phyloP scores from a whole-genome alignment of 345 rosid genomes.

The Lumnitzera racemosa region DNA sequence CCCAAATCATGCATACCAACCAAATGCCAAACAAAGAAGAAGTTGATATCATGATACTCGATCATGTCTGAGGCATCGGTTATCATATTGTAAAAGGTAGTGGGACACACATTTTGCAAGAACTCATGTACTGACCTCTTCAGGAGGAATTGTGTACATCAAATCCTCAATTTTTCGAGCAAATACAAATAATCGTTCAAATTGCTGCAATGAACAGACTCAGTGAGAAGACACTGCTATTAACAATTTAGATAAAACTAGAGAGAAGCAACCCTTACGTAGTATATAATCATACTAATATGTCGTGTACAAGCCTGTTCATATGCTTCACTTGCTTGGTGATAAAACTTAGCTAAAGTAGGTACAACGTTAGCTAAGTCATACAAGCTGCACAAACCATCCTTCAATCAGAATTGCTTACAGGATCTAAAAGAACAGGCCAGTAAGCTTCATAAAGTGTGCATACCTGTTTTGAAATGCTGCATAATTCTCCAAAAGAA shows the following conservation, averaged over 20 bases:
- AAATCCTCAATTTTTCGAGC: slow-evolving; percentile 84
- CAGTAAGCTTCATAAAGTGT: neutral
- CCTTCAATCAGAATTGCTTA: slow-evolving; percentile 19
- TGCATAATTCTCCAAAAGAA: slow-evolving; percentile 94
- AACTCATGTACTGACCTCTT: slow-evolving; percentile 57
- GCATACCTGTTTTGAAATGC: slow-evolving; percentile 92
- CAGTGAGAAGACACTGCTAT: slow-evolving; percentile 4
- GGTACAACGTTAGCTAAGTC: slow-evolving; percentile 97
- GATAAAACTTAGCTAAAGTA: slow-evolving; percentile 94
- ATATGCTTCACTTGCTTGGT: slow-evolving; percentile 98
- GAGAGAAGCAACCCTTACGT: slow-evolving; percentile 37
- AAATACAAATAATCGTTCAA: slow-evolving; percentile 90
- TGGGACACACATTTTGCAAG: neutral
- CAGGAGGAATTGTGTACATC: slow-evolving; percentile 90
- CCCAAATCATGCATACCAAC: too few species aligned
- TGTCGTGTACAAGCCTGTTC: slow-evolving; percentile 97
- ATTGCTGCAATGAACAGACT: slow-evolving; percentile 58
- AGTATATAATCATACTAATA: slow-evolving; percentile 92
- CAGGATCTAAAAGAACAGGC: neutral
- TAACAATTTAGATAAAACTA: too few species aligned
- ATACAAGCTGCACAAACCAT: slow-evolving; percentile 62
- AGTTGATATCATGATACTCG: too few species aligned
- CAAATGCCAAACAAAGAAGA: too few species aligned
- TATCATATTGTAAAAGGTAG: too few species aligned
- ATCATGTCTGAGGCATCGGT: too few species aligned